Conservation (phyloP, 1,139 yeast genomes). For the Lodderomyces margitis region DNA sequence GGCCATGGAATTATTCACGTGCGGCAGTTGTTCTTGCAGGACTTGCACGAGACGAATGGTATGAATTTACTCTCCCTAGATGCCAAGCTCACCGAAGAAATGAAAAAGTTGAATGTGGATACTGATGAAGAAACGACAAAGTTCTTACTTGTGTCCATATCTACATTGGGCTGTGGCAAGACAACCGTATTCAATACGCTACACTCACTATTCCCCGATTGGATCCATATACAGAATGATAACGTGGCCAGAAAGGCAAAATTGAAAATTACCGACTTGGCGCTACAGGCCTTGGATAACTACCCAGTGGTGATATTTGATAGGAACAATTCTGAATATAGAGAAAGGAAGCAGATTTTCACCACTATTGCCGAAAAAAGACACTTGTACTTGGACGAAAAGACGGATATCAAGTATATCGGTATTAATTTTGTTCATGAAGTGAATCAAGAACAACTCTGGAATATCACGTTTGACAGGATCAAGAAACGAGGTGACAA, state of each 20-base stretch:
- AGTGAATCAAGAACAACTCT: conserved; percentile 27
- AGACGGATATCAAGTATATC: conserved; percentile 45
- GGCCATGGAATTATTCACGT: conserved; percentile 77
- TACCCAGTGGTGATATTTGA: conserved; percentile 65
- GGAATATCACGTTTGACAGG: conserved; percentile 57
- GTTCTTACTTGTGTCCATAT: conserved; percentile 74
- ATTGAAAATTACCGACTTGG: conserved; percentile 50
- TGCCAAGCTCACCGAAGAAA: conserved; percentile 18
- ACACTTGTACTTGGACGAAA: conserved; percentile 33
- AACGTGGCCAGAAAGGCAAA: conserved; percentile 54
- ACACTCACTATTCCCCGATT: conserved; percentile 50
- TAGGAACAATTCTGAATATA: conserved; percentile 72
- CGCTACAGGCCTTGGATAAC: conserved; percentile 38
- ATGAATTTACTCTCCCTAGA: conserved; percentile 29
- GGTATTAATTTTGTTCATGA: conserved; percentile 64
- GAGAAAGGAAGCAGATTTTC: conserved; percentile 70
- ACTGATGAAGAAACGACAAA: conserved; percentile 25
- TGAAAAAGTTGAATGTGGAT: conserved; percentile 12
- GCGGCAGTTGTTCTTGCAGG: conserved; percentile 59
- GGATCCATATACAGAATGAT: conserved; percentile 89
- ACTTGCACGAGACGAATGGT: conserved; percentile 35
- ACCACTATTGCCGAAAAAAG: conserved; percentile 46
- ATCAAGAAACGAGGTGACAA: conserved; percentile 76
- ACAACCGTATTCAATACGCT: conserved; percentile 76
- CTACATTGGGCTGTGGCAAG: conserved; percentile 95